phyloP scores from a whole-genome alignment of 148 eudicot species.

The Rhododendron mucronatum region DNA sequence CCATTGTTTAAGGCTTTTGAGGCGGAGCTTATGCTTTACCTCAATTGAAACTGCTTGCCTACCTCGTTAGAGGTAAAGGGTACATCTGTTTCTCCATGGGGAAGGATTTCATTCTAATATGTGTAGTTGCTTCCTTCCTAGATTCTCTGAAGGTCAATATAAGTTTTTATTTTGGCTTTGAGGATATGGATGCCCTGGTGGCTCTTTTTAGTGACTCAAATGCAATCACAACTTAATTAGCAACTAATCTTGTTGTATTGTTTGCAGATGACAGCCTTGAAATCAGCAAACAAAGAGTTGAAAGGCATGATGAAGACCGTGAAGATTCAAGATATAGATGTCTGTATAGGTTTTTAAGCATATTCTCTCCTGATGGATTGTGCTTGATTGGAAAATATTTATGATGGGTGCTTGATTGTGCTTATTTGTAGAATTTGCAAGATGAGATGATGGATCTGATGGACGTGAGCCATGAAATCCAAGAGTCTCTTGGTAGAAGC shows the following conservation, averaged over 20 bases:
- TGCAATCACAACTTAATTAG: neutral
- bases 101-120: conserved; percentile 10
- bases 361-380: neutral
- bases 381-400: neutral
- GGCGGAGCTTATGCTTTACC: conserved; percentile 36
- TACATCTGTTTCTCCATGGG: conserved; percentile 15
- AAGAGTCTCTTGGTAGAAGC: conserved; percentile 93
- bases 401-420: neutral
- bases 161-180: neutral
- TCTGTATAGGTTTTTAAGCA: conserved; percentile 27
- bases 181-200: conserved; percentile 5
- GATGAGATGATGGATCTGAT: conserved; percentile 98
- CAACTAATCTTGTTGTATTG: conserved; percentile 4
- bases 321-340: conserved; percentile 90
- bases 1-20: conserved; percentile 40
- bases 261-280: conserved; percentile 83
- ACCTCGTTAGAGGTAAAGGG: conserved; percentile 54
- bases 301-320: conserved; percentile 99
- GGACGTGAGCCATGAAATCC: conserved; percentile 92
- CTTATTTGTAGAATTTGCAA: conserved; percentile 67
- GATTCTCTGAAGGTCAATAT: conserved; percentile 6
- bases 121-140: conserved; percentile 13
- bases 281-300: conserved; percentile 89
- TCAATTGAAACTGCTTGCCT: conserved; percentile 57
- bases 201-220: conserved; percentile 5